phyloP scores from a whole-genome alignment of 2,329 filamentous ascomycete species.

The Fusarium abutilonis region DNA sequence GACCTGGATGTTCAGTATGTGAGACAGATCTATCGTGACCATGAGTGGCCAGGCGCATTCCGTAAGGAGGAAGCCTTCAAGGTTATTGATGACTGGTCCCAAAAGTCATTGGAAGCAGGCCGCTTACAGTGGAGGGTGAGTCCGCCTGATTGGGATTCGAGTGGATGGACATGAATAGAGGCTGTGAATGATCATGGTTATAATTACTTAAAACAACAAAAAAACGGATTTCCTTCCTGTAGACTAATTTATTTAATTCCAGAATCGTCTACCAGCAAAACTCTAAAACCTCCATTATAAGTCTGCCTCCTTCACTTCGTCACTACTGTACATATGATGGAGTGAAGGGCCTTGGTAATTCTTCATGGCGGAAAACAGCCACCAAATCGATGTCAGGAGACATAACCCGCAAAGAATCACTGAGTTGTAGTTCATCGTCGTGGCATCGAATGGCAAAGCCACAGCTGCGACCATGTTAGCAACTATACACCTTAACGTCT shows the following conservation, averaged over 20 bases:
- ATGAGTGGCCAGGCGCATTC: slow-evolving; percentile 50
- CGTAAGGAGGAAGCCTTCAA: slow-evolving; percentile 40
- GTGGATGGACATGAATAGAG: neutral
- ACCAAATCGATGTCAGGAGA: slow-evolving; percentile 35
- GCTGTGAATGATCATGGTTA: no score
- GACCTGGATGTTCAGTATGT: neutral
- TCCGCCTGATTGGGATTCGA: neutral
- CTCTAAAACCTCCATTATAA: neutral
- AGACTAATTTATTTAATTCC: no score
- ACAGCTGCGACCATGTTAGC: slow-evolving; percentile 29
- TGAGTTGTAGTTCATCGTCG: slow-evolving; percentile 44
- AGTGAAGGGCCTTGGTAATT: slow-evolving; percentile 39
- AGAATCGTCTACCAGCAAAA: no score
- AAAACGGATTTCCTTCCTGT: no score
- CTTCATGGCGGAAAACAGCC: slow-evolving; percentile 33
- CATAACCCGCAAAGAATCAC: slow-evolving; percentile 36
- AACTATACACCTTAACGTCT: neutral
- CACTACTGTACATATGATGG: neutral
- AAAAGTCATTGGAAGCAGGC: no score
- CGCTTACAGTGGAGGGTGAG: no score
- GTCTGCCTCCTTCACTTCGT: slow-evolving; percentile 5
- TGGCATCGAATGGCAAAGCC: slow-evolving; percentile 34
- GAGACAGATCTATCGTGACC: slow-evolving; percentile 44
- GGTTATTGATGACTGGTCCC: neutral
- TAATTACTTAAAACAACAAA: no score